Evolutionary conservation across 1,139 yeast species (phyloP), one percentile per base, ranked within the genome.

Genomic region (Yamadazyma diddensiae): DNA sequence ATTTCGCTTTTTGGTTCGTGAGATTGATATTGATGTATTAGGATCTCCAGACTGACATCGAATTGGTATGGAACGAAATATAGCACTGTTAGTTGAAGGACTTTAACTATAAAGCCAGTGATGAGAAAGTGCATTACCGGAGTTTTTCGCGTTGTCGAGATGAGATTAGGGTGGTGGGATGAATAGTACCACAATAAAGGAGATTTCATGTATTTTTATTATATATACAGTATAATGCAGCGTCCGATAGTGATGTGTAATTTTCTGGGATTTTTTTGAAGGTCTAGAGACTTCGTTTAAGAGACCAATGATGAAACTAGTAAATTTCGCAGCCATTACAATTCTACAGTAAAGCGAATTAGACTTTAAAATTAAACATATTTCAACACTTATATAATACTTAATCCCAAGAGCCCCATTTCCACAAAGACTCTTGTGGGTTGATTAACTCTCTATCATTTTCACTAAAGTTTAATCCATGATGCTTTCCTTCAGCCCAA

Each of bases 361-460:
- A 7, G 21, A 18, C 21, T 18, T 18, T 7, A 18, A 18, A 18
- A 18, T 7, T 18, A 7, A 18, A 7, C 10, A 7, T 18, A 7
- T 7, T 18, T 18, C 21, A 18, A 18, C 10, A 7, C 10, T 18
- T 7, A 18, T 7, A n/a, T n/a, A n/a, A n/a, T n/a, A n/a, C n/a
- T 13, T 22, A 22, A 13, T 13, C 15, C 39, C 39, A 36, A 4
- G 32, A 22, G 6, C 45, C 60, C 82, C 82, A 77, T 45, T 66
- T 68, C 73, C 78, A 78, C 29, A 69, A 46, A 2, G 60, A 52
- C 51, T 73, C 73, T 14, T 64, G 65, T 2, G 83, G 83, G 50
- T 78, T 78, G 34, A 78, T 61, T 23, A 71, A 46, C 45, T 78
- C 82, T 35, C 67, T 65, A 29, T 74, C 72, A 40, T 59, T 57